Evolutionary conservation across 768 basidiomycete genomes (phyloP).

Genomic region (Gloeostereum incarnatum): DNA sequence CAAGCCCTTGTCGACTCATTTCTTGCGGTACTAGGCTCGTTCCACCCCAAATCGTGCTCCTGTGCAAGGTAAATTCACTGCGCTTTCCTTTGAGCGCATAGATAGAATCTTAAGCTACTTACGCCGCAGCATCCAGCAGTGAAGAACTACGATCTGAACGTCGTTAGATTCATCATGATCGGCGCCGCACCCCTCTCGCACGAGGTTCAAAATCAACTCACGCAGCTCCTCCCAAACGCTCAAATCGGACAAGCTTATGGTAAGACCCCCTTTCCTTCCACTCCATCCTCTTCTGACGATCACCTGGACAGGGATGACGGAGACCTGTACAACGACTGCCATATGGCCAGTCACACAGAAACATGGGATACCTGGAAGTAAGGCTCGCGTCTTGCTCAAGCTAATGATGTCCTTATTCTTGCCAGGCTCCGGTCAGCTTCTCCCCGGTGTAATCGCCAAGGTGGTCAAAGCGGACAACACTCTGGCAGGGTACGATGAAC

Average conservation of each 20-base stretch:
- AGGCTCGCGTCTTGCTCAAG: no score
- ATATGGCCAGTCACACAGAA: slow-evolving; percentile 39
- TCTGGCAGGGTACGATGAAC: slow-evolving; percentile 42
- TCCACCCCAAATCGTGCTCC: slow-evolving; percentile 45
- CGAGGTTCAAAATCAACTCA: slow-evolving; percentile 41
- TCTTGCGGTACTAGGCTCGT: slow-evolving; percentile 34
- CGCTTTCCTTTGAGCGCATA: no score
- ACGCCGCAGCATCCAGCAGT: slow-evolving; percentile 35
- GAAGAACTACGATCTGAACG: slow-evolving; percentile 37
- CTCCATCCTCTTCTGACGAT: neutral
- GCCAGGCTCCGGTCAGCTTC: slow-evolving; percentile 38
- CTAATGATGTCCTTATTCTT: neutral
- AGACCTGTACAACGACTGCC: slow-evolving; percentile 42
- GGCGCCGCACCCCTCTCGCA: slow-evolving; percentile 53
- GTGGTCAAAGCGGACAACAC: slow-evolving; percentile 52
- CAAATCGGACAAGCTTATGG: slow-evolving; percentile 54
- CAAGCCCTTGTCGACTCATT: neutral
- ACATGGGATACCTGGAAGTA: slow-evolving; percentile 44
- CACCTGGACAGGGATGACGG: slow-evolving; percentile 48
- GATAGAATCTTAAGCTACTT: neutral
- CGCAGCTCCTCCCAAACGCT: slow-evolving; percentile 39
- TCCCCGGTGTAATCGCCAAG: slow-evolving; percentile 47
- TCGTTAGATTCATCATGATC: slow-evolving; percentile 38
- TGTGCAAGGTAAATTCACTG: slow-evolving; percentile 37
- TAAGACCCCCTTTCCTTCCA: slow-evolving; percentile 14